Conservation (phyloP, 2,329 filamentous ascomycete genomes). For the Neodidymelliopsis sp. region DNA sequence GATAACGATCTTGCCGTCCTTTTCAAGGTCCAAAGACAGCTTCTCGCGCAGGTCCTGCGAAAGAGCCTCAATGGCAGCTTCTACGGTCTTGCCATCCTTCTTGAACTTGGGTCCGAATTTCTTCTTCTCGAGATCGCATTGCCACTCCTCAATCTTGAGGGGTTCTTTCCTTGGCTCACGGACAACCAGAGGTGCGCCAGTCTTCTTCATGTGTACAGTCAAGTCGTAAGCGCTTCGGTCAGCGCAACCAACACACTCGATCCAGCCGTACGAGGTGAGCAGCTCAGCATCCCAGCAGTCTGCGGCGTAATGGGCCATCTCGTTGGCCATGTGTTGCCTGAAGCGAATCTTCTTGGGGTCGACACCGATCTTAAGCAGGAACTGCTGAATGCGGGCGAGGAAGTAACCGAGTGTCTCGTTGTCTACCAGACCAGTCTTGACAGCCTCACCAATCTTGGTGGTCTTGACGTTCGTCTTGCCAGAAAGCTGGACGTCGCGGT, state of each 20-base stretch:
- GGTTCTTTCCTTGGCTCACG: slow-evolving; percentile 82
- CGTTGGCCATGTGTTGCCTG: slow-evolving; percentile 93
- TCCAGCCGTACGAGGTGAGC: slow-evolving; percentile 91
- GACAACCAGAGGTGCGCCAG: slow-evolving; percentile 84
- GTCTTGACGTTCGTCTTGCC: slow-evolving; percentile 80
- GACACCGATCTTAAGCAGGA: slow-evolving; percentile 86
- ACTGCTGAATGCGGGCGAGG: slow-evolving; percentile 89
- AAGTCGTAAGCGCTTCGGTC: slow-evolving; percentile 95
- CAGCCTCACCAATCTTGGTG: slow-evolving; percentile 84
- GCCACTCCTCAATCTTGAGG: slow-evolving; percentile 82
- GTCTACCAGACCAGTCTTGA: slow-evolving; percentile 82
- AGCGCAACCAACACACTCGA: slow-evolving; percentile 97
- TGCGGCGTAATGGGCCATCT: slow-evolving; percentile 91
- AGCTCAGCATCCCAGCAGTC: slow-evolving; percentile 99
- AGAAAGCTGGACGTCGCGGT: slow-evolving; percentile 83
- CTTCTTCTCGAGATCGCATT: slow-evolving; percentile 89
- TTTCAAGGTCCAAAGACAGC: slow-evolving; percentile 75
- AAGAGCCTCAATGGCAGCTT: slow-evolving; percentile 77
- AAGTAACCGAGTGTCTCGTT: slow-evolving; percentile 99
- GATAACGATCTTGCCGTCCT: slow-evolving; percentile 77
- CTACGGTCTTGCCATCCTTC: slow-evolving; percentile 84
- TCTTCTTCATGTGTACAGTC: slow-evolving; percentile 91
- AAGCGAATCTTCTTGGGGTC: slow-evolving; percentile 91
- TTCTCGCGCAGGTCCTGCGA: slow-evolving; percentile 83
- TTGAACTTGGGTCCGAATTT: slow-evolving; percentile 95